A percentile compares a stretch with the other conserved stretches of the same genome.
Conservation (phyloP, 305 asterid species). For the Rubia balearica region DNA sequence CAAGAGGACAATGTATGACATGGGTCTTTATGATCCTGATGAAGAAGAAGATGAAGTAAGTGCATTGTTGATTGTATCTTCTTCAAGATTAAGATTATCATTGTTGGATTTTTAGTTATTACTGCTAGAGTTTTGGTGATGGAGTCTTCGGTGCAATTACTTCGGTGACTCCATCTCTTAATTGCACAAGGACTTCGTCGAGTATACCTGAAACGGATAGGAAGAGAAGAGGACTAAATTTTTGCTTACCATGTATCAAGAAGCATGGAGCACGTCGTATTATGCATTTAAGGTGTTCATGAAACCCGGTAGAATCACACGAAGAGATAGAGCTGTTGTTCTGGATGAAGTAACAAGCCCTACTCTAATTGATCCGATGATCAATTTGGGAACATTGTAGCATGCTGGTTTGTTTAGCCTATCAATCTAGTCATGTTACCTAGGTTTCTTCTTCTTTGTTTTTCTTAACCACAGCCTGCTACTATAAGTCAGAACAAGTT, state of each 20-base stretch:
- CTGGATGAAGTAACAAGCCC: background rate
- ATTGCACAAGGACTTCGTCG: slow-evolving; percentile 1
- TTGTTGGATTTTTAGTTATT: background rate
- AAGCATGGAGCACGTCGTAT: slow-evolving; percentile 10
- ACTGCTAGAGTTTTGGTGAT: background rate
- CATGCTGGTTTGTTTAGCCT: too few species aligned
- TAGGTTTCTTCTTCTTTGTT: too few species aligned
- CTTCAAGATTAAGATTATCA: background rate
- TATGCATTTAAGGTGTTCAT: slow-evolving; percentile 6
- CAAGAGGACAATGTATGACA: slow-evolving; percentile 62
- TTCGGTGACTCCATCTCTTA: slow-evolving; percentile 9
- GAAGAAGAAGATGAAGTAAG: slow-evolving; percentile 64
- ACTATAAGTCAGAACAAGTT: background rate
- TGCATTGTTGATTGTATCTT: background rate
- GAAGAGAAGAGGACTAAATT: background rate
- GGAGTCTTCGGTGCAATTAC: too few species aligned
- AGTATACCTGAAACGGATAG: background rate
- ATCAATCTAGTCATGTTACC: too few species aligned
- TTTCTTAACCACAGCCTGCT: background rate
- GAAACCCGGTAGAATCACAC: background rate
- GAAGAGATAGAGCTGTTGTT: background rate
- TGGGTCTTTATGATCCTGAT: slow-evolving; percentile 53
- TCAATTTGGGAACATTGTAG: background rate
- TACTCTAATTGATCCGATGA: background rate
- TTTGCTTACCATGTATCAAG: background rate